Conservation (phyloP, 2,329 filamentous ascomycete species). For the Fusarium sp. region DNA sequence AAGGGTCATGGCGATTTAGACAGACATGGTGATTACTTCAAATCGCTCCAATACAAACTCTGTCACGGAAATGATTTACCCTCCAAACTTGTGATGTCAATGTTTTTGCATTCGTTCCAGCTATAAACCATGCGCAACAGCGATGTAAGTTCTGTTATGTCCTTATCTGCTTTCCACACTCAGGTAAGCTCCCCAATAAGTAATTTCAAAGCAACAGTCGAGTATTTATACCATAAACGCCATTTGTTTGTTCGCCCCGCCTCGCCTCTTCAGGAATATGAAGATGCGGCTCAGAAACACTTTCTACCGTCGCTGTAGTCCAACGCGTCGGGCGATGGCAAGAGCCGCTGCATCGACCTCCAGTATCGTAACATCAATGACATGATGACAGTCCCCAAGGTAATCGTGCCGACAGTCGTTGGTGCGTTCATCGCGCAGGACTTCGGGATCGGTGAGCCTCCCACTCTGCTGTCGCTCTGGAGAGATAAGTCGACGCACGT, state of each 20-base stretch:
- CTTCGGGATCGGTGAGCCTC: neutral
- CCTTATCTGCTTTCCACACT: too few relatives aligned
- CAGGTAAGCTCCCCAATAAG: too few relatives aligned
- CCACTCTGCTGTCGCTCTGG: neutral
- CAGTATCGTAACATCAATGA: neutral
- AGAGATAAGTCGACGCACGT: neutral
- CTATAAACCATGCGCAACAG: neutral
- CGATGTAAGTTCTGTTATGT: too few relatives aligned
- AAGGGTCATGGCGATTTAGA: neutral
- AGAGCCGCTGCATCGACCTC: neutral
- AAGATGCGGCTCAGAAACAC: neutral
- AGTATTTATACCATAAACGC: neutral
- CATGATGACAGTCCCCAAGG: neutral
- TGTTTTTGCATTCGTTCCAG: neutral
- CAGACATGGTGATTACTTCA: fast-evolving
- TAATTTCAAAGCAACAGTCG: neutral
- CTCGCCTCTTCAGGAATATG: neutral
- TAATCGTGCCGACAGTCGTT: neutral
- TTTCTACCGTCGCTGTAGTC: neutral
- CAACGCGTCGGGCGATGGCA: neutral
- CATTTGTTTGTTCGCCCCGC: neutral
- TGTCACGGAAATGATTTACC: neutral
- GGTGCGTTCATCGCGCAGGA: neutral
- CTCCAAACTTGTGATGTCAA: neutral
- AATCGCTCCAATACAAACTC: neutral